Evolutionary conservation across 2,329 filamentous ascomycete species (phyloP).

Genomic region (Tolypocladium amazonense): DNA sequence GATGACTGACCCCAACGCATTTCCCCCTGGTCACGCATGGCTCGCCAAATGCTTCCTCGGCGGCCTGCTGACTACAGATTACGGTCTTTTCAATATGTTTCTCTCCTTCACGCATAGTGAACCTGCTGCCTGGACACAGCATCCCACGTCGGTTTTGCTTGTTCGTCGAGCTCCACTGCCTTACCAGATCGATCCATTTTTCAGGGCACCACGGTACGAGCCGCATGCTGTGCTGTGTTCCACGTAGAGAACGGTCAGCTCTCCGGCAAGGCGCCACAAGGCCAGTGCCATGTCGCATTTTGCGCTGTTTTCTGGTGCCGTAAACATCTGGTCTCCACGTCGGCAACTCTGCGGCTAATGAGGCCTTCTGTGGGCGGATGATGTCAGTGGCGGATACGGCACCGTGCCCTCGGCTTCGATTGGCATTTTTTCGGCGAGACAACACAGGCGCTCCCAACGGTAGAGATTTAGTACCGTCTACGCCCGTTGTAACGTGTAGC

Average conservation of each 20-base stretch:
- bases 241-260: background rate
- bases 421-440: background rate
- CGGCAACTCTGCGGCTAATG: background rate
- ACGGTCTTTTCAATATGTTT: background rate
- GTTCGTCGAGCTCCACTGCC: background rate
- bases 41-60: background rate
- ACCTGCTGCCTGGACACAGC: background rate
- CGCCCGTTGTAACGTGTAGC: background rate
- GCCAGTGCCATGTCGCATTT: background rate
- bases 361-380: background rate
- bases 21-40: background rate
- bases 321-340: background rate
- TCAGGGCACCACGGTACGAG: background rate
- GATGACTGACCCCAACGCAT: background rate
- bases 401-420: background rate
- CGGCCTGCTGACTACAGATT: background rate
- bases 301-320: background rate
- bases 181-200: background rate
- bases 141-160: background rate
- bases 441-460: background rate
- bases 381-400: background rate
- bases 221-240: background rate
- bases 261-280: background rate
- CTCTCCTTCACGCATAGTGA: background rate
- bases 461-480: background rate